These are phyloP conservation scores for Chalciporus chontae DNA, from an alignment of 768 basidiomycete genomes.

Conservation along the genomic window DNA sequence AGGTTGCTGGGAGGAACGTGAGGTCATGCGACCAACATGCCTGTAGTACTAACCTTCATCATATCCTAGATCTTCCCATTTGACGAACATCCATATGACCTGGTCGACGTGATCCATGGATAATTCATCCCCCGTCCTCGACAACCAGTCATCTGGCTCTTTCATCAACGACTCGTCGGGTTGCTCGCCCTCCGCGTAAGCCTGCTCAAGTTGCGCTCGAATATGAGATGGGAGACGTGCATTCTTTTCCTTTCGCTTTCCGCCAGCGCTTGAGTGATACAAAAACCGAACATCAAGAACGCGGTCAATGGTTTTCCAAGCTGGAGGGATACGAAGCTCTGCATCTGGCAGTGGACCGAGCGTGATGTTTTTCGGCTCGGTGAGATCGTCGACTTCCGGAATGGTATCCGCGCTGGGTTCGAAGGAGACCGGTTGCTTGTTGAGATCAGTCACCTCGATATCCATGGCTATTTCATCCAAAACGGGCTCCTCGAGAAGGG, in stretches of 20 bases:
- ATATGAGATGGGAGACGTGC: constrained; percentile 19
- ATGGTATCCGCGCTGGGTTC: constrained; percentile 40
- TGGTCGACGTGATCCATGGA: constrained; percentile 49
- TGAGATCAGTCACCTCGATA: constrained; percentile 24
- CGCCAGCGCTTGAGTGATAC: constrained; percentile 29
- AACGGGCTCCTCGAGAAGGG: constrained; percentile 52
- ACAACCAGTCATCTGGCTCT: constrained; percentile 54
- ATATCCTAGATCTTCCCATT: constrained; percentile 93
- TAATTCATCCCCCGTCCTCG: constrained; percentile 40
- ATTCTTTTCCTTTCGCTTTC: constrained; percentile 17
- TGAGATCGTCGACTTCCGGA: constrained; percentile 27
- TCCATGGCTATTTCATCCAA: constrained; percentile 23
- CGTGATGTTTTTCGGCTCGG: constrained; percentile 27
- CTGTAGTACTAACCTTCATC: constrained; percentile 64
- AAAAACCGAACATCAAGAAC: constrained; percentile 78
- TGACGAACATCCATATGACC: constrained; percentile 82
- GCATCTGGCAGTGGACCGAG: constrained; percentile 61
- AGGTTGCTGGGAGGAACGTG: constrained; percentile 57
- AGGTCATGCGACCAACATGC: not conserved
- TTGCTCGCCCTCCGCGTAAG: constrained; percentile 59
- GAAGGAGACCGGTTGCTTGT: constrained; percentile 30
- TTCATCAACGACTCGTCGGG: constrained; percentile 54
- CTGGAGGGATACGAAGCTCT: constrained; percentile 63
- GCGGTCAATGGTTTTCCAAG: constrained; percentile 92
- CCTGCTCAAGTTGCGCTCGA: constrained; percentile 30